These are phyloP conservation scores for Paracamarosporium sp. DNA, from an alignment of 2,329 filamentous ascomycete genomes.

Conservation along the genomic window DNA sequence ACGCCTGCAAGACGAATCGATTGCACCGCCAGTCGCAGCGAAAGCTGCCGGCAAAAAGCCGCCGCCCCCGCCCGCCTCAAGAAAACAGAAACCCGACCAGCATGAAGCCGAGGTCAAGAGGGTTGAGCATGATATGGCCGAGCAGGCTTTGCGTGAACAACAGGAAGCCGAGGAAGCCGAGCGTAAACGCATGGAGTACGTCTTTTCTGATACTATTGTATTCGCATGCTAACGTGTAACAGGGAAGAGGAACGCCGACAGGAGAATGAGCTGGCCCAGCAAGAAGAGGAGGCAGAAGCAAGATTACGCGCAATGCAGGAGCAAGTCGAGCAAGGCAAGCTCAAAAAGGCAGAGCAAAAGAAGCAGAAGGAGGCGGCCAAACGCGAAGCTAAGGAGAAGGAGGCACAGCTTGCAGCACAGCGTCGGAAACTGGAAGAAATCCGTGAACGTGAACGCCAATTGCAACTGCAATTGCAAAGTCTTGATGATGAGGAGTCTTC, in stretches of 20 bases:
- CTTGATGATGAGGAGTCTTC: constrained; percentile 70
- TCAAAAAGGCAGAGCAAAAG: constrained; percentile 97
- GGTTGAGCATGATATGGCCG: constrained; percentile 62
- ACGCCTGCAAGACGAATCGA: constrained; percentile 79
- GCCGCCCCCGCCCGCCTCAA: constrained; percentile 73
- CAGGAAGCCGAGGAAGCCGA: constrained; percentile 78
- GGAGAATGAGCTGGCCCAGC: constrained; percentile 80
- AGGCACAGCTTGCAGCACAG: constrained; percentile 81
- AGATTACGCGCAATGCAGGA: constrained; percentile 90
- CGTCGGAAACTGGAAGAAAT: constrained; percentile 92
- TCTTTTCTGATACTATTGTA: constrained; percentile 33
- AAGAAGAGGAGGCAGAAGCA: constrained; percentile 80
- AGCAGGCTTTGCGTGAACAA: constrained; percentile 68
- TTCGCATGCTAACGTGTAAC: constrained; percentile 28
- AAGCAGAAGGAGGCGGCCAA: constrained; percentile 86
- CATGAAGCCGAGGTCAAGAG: constrained; percentile 65
- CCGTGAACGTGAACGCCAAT: constrained; percentile 85
- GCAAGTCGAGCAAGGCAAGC: constrained; percentile 89
- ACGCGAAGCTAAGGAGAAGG: constrained; percentile 87
- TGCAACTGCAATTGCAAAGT: constrained; percentile 86
- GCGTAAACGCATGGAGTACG: constrained; percentile 82
- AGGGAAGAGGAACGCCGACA: constrained; percentile 77
- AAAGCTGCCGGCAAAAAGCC: constrained; percentile 61
- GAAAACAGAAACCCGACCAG: constrained; percentile 69
- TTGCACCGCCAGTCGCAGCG: constrained; percentile 62